Evolutionary conservation across 1,139 yeast species (phyloP), one percentile per base, ranked within the genome.

Genomic region (Kodamaea sp.): DNA sequence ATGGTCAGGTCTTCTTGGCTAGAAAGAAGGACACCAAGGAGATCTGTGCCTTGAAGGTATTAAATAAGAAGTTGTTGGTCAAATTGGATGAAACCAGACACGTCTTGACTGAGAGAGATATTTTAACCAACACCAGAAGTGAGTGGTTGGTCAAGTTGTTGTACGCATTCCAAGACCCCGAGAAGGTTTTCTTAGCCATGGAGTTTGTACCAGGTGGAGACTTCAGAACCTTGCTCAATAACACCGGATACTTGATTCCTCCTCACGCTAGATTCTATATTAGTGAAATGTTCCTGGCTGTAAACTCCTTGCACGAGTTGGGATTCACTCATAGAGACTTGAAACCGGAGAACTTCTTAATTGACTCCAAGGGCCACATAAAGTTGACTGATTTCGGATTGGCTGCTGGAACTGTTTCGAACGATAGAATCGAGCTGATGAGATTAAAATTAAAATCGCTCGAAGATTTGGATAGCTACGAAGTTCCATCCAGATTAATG

Each of bases 131-230:
- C 28, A 88, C 97, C 5, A 76, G 96, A 57, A 82, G 94, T 39
- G 96, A 90, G 42, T 94, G 99, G 99, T 72, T 94, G 30, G 98
- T 92, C 27, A 89, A 89, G 59, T 70, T 94, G 37, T 71, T 89
- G 40, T 94, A 94, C 58, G 96, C 98, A 3, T 94, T 94, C 65
- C 99, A 94, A 59, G 97, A 92, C 60, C 66, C 83, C 0, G 92
- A 85, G 42, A 86, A 86, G 57, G 87, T 94, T 25, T 94, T 87
- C 51, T 71, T 94, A 52, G 98, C 98, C 2, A 94, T 94, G 99
- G 98, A 94, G 59, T 94, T 87, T 61, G 98, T 94, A 7, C 97
- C 98, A 4, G 99, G 99, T 40, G 99, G 99, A 32, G 99, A 94
- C 59, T 94, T 88, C 66, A 81, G 99, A 56, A 94, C 98, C 1